Conservation (phyloP, 139 green algal genomes). For the Haematococcus lacustris region DNA sequence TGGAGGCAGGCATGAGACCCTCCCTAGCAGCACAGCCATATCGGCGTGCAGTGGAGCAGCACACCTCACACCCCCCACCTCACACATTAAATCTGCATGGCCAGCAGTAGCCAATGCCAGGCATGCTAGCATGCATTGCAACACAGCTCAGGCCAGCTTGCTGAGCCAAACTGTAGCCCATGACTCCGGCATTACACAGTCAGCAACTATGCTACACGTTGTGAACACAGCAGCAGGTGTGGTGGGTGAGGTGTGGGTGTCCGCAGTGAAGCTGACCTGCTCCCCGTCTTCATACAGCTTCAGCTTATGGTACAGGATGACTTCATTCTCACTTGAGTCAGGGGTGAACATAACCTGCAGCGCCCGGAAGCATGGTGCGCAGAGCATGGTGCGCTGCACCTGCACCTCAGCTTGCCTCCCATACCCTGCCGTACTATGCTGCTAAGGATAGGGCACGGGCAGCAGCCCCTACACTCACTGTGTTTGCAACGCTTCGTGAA, state of each 20-base stretch:
- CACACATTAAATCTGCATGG: no score
- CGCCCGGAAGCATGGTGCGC: neutral
- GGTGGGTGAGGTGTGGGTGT: conserved; percentile 7
- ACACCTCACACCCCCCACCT: no score
- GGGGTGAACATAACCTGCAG: conserved; percentile 64
- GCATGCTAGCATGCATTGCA: neutral
- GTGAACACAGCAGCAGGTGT: neutral
- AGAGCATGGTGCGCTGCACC: neutral
- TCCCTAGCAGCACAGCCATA: no score
- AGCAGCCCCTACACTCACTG: neutral
- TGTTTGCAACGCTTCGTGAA: no score
- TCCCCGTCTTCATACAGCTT: conserved; percentile 75
- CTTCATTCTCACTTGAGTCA: conserved; percentile 54
- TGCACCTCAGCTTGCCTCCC: neutral
- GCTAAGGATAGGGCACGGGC: neutral
- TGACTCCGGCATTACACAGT: neutral
- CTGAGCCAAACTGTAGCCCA: neutral
- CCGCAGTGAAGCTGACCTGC: neutral
- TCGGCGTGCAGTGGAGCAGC: no score
- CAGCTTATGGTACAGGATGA: conserved; percentile 74
- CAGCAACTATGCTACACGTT: neutral
- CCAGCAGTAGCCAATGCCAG: neutral
- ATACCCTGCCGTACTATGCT: no score
- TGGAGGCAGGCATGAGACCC: no score
- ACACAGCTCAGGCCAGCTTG: neutral